Evolutionary conservation across 2,329 filamentous ascomycete species (phyloP).

Genomic region (Diaporthe ampelina): DNA sequence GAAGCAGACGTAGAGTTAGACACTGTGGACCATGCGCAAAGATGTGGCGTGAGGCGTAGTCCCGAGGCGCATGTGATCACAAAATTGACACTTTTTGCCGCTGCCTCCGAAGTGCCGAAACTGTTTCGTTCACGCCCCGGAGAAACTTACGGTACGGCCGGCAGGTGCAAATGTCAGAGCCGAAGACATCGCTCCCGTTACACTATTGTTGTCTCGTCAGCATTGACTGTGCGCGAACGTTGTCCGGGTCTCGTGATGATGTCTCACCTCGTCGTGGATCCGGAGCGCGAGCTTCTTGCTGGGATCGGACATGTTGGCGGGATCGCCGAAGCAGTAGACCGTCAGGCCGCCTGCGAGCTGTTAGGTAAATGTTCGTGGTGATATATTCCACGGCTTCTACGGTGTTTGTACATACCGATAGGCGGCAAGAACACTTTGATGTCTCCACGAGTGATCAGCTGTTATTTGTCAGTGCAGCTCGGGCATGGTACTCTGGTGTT

Average conservation of each 20-base stretch:
- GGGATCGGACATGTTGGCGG: slow-evolving; percentile 92
- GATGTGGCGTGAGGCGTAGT: neutral
- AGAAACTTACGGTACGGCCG: slow-evolving; percentile 75
- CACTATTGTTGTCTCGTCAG: slow-evolving; percentile 63
- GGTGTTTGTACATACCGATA: slow-evolving; percentile 70
- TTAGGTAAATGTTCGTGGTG: slow-evolving; percentile 43
- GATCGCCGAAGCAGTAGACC: slow-evolving; percentile 97
- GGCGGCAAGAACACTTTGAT: slow-evolving; percentile 97
- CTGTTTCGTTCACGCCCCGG: neutral
- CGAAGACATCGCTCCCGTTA: slow-evolving; percentile 97
- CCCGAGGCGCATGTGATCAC: neutral
- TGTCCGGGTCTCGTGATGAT: slow-evolving; percentile 4
- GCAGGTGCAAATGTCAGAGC: slow-evolving; percentile 98
- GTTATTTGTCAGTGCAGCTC: slow-evolving; percentile 39
- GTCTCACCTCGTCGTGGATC: slow-evolving; percentile 76
- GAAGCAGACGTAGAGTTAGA: neutral
- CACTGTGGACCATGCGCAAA: neutral
- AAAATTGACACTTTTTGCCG: neutral
- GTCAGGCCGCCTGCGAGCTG: slow-evolving; percentile 78
- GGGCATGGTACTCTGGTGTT: too few species aligned
- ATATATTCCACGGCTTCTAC: neutral
- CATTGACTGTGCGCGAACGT: neutral
- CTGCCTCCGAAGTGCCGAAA: neutral
- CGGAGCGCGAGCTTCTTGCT: slow-evolving; percentile 85
- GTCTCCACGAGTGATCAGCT: slow-evolving; percentile 91